These are phyloP conservation scores for Nitzschia putrida DNA, from an alignment of 108 stramenopile species.

Conservation along the genomic window DNA sequence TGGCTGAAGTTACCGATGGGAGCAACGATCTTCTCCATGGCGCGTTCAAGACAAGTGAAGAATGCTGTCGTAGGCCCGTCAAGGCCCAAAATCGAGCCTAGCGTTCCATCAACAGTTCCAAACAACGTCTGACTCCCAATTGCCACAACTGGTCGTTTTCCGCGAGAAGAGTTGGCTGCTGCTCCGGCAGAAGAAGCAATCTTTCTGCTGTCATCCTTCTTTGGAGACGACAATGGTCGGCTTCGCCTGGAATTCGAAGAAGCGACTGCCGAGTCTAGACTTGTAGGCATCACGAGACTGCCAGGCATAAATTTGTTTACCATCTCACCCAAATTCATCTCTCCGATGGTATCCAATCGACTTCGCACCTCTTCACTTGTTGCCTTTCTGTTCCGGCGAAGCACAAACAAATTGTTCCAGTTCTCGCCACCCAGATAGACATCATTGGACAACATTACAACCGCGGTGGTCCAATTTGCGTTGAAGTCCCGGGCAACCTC, in stretches of 20 bases:
- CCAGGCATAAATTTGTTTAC: conserved; percentile 91
- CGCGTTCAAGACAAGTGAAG: conserved; percentile 78
- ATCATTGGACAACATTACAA: conserved; percentile 90
- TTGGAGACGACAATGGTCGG: conserved; percentile 25
- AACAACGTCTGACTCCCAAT: conserved; percentile 89
- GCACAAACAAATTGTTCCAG: conserved; percentile 89
- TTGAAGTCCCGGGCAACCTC: conserved; percentile 95
- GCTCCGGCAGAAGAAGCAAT: conserved; percentile 3
- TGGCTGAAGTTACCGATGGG: conserved; percentile 90
- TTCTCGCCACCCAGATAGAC: conserved; percentile 93
- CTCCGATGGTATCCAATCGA: conserved; percentile 89
- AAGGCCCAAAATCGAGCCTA: conserved; percentile 89
- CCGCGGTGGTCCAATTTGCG: conserved; percentile 92
- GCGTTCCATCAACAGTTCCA: conserved; percentile 92
- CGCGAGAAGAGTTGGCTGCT: conserved; percentile 29
- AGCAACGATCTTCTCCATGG: conserved; percentile 63
- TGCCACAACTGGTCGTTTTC: conserved; percentile 52
- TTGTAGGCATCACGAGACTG: conserved; percentile 88
- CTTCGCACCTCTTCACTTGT: conserved; percentile 80
- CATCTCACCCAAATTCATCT: conserved; percentile 96
- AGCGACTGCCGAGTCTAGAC: conserved; percentile 14
- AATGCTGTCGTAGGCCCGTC: conserved; percentile 84
- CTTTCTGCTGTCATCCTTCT: conserved; percentile 30
- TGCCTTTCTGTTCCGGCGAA: conserved; percentile 81
- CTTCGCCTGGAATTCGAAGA: conserved; percentile 5